Base-by-base conservation (phyloP, 1,284 basidiomycete species). In the Stygiomarasmius scandens region DNA sequence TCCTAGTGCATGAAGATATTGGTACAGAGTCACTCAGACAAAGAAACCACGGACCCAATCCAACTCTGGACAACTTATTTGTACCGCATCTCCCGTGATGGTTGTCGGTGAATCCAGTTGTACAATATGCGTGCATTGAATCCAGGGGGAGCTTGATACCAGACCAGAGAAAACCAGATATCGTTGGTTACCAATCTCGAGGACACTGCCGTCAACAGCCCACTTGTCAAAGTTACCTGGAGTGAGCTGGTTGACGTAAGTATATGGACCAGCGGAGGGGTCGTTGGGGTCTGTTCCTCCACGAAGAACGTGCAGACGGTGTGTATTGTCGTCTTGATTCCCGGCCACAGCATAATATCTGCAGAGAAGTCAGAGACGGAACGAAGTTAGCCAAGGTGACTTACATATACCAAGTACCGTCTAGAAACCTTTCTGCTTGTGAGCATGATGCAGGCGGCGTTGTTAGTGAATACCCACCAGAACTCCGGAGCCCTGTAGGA, bases 331-430 rank as follows among this genome's bases (percentile, higher is more conserved):
- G 36, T 63, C 60, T 8, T 51, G 24, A 49, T 61, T 63, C 22
- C 62, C 62, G 19, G 62, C 63, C 12, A 61, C 63, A 12, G 61
- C 59, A 48, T 64, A 64, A 44, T 64, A 64, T 22, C 61, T 64
- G 41, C 6, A 32, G 29, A 14, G 41, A n/a, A 5, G 16, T 27
- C 19, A 38, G 19, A 11, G 23, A 24, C 20, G 48, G 12, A 23
- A 19, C 16, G 23, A 5, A 6, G 14, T 19, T 19, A 57, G 20
- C 22, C n/a, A 32, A 22, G 23, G 23, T 22, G 14, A 41, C 56
- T 58, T 52, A 62, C 62, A 63, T 63, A 38, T 61, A 64, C 61
- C 64, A 65, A 24, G 48, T 52, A 8, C 60, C 61, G 34, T 58
- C 54, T 22, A 64, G 29, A 46, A 52, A 64, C 61, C 61, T 61